phyloP scores from a whole-genome alignment of 768 basidiomycete species.

The Chalciporus piperatus region DNA sequence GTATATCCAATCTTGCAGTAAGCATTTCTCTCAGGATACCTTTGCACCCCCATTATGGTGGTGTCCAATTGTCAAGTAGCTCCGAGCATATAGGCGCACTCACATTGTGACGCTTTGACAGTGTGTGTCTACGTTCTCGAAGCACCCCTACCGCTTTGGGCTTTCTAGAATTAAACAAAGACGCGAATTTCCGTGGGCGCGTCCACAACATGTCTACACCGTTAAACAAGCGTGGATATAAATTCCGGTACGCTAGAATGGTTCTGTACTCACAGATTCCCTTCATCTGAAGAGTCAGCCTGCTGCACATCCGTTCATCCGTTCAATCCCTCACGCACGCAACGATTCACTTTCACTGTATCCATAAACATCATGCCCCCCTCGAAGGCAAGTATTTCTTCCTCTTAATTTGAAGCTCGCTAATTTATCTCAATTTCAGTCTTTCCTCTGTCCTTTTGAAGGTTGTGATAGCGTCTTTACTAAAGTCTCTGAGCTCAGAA shows the following conservation, averaged over 20 bases:
- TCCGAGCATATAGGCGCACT: background rate
- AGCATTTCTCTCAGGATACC: background rate
- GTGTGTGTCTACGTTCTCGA: background rate
- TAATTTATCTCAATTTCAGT: background rate
- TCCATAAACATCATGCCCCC: background rate
- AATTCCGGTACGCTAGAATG: background rate
- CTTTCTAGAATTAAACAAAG: background rate
- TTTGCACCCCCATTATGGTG: background rate
- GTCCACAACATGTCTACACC: background rate
- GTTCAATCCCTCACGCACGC: background rate
- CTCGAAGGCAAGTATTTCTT: background rate
- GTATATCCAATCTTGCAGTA: background rate
- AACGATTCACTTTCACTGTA: background rate
- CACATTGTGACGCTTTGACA: background rate
- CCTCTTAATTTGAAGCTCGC: no score
- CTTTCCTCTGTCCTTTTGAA: background rate
- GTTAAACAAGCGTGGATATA: constrained; percentile 3
- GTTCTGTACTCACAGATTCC: background rate
- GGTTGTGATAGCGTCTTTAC: constrained; percentile 5
- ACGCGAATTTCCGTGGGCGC: background rate
- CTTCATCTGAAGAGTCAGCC: constrained; percentile 2
- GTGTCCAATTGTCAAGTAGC: background rate
- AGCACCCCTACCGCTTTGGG: background rate
- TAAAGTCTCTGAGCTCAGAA: constrained; percentile 8
- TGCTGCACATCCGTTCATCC: background rate